Evolutionary conservation across 345 rosid genomes (phyloP).

Genomic region (Murraya paniculata): DNA sequence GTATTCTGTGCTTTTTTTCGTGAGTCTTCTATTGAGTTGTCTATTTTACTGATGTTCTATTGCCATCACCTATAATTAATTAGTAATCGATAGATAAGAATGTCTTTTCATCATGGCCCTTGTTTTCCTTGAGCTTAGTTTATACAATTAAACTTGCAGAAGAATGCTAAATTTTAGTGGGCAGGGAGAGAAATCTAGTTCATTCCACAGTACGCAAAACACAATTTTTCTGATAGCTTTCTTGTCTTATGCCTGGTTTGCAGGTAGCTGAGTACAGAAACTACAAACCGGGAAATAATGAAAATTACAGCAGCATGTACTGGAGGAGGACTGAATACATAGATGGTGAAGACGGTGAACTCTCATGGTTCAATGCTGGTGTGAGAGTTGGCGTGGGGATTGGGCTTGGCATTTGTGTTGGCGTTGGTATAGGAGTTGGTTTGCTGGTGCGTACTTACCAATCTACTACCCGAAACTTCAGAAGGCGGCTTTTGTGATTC

Average conservation of each 20-base stretch:
- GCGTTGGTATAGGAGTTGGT: constrained; percentile 89
- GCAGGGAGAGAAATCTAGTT: not conserved
- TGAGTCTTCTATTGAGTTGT: not conserved
- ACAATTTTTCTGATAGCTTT: not conserved
- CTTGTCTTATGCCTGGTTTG: not conserved
- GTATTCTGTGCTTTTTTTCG: not conserved
- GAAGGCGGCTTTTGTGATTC: constrained; percentile 54
- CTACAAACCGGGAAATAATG: constrained; percentile 54
- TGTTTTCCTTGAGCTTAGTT: not conserved
- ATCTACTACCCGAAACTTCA: constrained; percentile 72
- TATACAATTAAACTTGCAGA: not conserved
- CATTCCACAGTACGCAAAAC: not conserved
- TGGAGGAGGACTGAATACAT: constrained; percentile 60
- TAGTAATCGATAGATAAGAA: not conserved
- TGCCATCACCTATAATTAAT: not conserved
- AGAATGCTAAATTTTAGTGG: not conserved
- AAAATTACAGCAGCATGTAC: constrained; percentile 61
- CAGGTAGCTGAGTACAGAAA: constrained; percentile 55
- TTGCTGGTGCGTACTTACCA: constrained; percentile 80
- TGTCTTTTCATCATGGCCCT: not conserved
- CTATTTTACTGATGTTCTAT: not conserved
- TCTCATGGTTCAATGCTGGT: constrained; percentile 95
- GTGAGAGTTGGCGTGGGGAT: constrained; percentile 96
- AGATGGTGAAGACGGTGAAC: constrained; percentile 82
- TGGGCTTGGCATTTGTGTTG: constrained; percentile 90